phyloP scores from a whole-genome alignment of 2,329 filamentous ascomycete genomes.

The Talaromyces pinophilus region DNA sequence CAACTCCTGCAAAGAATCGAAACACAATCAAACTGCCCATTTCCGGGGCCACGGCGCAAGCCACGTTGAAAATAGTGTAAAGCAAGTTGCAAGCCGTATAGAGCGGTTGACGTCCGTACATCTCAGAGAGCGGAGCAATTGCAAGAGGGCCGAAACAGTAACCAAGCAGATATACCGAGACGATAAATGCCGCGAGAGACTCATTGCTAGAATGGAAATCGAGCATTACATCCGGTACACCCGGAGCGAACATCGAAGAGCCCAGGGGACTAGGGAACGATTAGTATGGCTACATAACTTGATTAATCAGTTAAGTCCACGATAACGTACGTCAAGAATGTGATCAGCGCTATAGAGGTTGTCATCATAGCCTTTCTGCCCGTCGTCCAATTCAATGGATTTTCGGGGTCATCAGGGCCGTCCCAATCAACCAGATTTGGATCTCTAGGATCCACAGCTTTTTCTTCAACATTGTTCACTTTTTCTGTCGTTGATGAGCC shows the following conservation, averaged over 20 bases:
- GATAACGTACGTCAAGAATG: slow-evolving; percentile 43
- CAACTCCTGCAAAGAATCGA: slow-evolving; percentile 63
- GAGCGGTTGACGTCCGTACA: slow-evolving; percentile 63
- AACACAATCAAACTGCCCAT: slow-evolving; percentile 61
- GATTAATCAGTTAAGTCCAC: slow-evolving; percentile 19
- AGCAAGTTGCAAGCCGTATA: slow-evolving; percentile 60
- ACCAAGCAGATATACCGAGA: slow-evolving; percentile 63
- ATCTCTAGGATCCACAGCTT: slow-evolving; percentile 29
- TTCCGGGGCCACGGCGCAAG: slow-evolving; percentile 61
- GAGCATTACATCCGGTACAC: slow-evolving; percentile 42
- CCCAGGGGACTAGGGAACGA: slow-evolving; percentile 36
- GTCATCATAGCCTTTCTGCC: slow-evolving; percentile 51
- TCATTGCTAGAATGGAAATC: slow-evolving; percentile 50
- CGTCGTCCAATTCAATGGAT: slow-evolving; percentile 62
- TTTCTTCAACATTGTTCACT: not conserved
- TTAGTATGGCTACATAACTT: slow-evolving; percentile 26
- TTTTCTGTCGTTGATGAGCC: slow-evolving; percentile 13
- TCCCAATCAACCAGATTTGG: slow-evolving; percentile 63
- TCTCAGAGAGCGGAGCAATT: slow-evolving; percentile 62
- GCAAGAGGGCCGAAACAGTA: slow-evolving; percentile 62
- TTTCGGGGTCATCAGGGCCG: slow-evolving; percentile 57
- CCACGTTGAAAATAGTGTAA: slow-evolving; percentile 63
- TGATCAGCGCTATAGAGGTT: slow-evolving; percentile 51
- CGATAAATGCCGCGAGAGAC: slow-evolving; percentile 55
- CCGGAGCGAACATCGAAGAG: slow-evolving; percentile 52